phyloP scores from a whole-genome alignment of 208 protist genomes.

The Trypanosomatidae sp. region DNA sequence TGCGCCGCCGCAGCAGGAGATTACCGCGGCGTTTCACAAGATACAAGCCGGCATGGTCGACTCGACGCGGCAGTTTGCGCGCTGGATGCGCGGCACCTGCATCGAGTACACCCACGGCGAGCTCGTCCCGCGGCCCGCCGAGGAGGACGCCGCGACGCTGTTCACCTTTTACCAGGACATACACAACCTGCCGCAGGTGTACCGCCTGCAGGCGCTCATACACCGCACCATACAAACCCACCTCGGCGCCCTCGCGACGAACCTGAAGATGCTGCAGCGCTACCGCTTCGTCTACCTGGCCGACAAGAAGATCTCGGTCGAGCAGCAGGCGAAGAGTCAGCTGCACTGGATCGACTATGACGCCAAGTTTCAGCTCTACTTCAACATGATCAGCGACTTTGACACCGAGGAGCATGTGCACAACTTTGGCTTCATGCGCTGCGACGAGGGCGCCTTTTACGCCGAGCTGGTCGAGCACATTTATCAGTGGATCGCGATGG shows the following conservation, averaged over 20 bases:
- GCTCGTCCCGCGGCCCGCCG: constrained; percentile 68
- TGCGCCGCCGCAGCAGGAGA: constrained; percentile 89
- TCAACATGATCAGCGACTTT: constrained; percentile 89
- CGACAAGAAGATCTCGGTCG: constrained; percentile 91
- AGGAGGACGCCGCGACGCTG: constrained; percentile 68
- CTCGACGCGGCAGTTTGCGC: constrained; percentile 89
- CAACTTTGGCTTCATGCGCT: constrained; percentile 93
- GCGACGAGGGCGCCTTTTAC: constrained; percentile 87
- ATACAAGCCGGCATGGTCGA: constrained; percentile 89
- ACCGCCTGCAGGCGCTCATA: constrained; percentile 82
- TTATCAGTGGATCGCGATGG: constrained; percentile 87
- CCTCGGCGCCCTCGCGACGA: constrained; percentile 69
- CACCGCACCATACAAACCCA: constrained; percentile 90
- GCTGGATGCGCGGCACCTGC: constrained; percentile 96
- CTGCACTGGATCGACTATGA: constrained; percentile 93
- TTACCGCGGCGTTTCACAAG: constrained; percentile 87
- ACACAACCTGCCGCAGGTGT: constrained; percentile 73
- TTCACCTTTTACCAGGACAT: constrained; percentile 96
- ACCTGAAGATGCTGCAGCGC: constrained; percentile 89
- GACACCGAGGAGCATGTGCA: constrained; percentile 73
- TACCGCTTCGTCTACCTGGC: constrained; percentile 91
- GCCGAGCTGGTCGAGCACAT: constrained; percentile 86
- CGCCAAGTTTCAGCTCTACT: constrained; percentile 91
- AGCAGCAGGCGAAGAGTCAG: constrained; percentile 89
- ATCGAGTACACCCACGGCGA: constrained; percentile 89